Percentiles rank a stretch among this genome's conserved stretches.
Evolutionary conservation across 768 basidiomycete species (phyloP).

Genomic region (Inosperma sp.): DNA sequence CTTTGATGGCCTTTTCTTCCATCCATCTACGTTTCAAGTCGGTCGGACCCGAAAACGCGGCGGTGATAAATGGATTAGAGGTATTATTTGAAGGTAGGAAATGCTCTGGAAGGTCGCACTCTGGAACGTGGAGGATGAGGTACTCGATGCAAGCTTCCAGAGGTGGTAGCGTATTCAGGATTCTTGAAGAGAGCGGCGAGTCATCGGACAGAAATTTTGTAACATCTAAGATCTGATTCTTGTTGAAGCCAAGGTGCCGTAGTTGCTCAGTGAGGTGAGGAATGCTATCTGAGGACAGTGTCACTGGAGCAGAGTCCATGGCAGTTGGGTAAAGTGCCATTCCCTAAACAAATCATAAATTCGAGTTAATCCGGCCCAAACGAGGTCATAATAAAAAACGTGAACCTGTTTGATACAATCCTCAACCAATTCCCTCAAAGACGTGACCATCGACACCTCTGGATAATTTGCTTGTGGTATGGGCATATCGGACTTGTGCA

Average conservation of each 20-base stretch:
- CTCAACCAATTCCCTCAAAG: conserved; percentile 77
- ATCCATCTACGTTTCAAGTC: conserved; percentile 73
- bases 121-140: conserved; percentile 76
- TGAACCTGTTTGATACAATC: conserved; percentile 69
- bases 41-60: conserved; percentile 56
- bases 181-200: conserved; percentile 54
- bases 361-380: conserved; percentile 4
- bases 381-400: conserved; percentile 1
- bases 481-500: conserved; percentile 12
- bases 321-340: conserved; percentile 49
- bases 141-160: conserved; percentile 82
- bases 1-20: conserved; percentile 73
- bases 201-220: conserved; percentile 53
- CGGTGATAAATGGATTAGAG: conserved; percentile 65
- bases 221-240: conserved; percentile 46
- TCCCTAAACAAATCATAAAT: conserved; percentile 34
- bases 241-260: conserved; percentile 60
- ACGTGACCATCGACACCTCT: conserved; percentile 81
- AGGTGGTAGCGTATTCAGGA: conserved; percentile 55
- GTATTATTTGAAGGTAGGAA: conserved; percentile 64
- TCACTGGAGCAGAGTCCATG: conserved; percentile 28
- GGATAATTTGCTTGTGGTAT: conserved; percentile 37
- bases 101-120: conserved; percentile 77
- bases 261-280: conserved; percentile 52
- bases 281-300: conserved; percentile 40